These are phyloP conservation scores for Starmerella khaoyaiensis DNA, from an alignment of 805 yeast genomes.

Conservation along the genomic window DNA sequence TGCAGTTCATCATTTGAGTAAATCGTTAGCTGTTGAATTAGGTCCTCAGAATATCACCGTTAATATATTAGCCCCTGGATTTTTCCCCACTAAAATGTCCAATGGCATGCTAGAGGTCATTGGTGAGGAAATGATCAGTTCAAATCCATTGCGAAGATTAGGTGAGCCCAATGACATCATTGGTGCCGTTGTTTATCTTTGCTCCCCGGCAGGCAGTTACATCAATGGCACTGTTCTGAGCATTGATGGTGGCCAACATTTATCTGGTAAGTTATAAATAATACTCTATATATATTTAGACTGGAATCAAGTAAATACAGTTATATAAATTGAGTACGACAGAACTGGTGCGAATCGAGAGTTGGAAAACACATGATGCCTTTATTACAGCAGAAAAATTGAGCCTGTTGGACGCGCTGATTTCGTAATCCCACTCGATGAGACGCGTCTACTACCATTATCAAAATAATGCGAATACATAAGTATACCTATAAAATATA, in stretches of 20 bases:
- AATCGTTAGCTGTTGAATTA: slow-evolving; percentile 48
- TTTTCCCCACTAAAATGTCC: slow-evolving; percentile 65
- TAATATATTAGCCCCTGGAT: slow-evolving; percentile 63
- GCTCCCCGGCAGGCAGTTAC: slow-evolving; percentile 45
- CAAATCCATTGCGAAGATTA: slow-evolving; percentile 50
- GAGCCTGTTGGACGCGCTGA: no score
- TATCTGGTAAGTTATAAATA: slow-evolving; percentile 29
- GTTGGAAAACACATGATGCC: no score
- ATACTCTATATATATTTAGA: not conserved
- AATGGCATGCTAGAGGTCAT: slow-evolving; percentile 44
- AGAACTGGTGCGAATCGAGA: not conserved
- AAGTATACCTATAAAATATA: not conserved
- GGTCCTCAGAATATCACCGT: slow-evolving; percentile 58
- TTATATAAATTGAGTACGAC: not conserved
- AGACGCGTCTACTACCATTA: no score
- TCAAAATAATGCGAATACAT: not conserved
- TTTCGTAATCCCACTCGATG: no score
- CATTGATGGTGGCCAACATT: slow-evolving; percentile 54
- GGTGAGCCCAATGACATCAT: slow-evolving; percentile 51
- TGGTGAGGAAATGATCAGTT: slow-evolving; percentile 39
- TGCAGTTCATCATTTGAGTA: slow-evolving; percentile 57
- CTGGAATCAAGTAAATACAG: no score
- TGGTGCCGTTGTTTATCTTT: slow-evolving; percentile 42
- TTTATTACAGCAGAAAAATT: no score
- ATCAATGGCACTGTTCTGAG: slow-evolving; percentile 57